Evolutionary conservation across 495 filamentous ascomycete genomes (phyloP).

Genomic region (Neurospora discreta): DNA sequence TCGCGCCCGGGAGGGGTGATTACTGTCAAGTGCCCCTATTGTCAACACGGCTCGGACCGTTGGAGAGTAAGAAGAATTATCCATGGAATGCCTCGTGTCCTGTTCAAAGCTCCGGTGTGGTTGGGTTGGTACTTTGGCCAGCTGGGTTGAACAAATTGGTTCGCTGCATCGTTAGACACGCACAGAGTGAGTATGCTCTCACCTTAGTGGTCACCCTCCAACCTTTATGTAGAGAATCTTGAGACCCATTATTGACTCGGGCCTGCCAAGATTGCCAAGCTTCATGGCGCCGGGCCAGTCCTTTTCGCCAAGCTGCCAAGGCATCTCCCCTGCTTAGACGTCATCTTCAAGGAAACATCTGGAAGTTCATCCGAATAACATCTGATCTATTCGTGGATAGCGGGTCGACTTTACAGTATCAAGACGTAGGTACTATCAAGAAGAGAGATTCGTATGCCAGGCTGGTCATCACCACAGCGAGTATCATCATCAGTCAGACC

Average conservation of each 20-base stretch:
- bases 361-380: not conserved
- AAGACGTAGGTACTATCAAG: not conserved
- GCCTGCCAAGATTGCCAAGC: constrained; percentile 13
- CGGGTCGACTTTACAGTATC: not conserved
- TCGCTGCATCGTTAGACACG: not conserved
- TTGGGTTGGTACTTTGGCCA: not conserved
- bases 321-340: constrained; percentile 1
- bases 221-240: not conserved
- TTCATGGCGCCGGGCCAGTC: constrained; percentile 5
- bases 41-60: not conserved
- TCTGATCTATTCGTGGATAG: not conserved
- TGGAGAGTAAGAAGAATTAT: not conserved
- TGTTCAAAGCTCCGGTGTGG: not conserved
- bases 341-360: not conserved
- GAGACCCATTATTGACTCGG: not conserved
- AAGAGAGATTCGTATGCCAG: not conserved
- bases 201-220: not conserved
- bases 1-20: not conserved
- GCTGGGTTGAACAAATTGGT: not conserved
- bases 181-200: not conserved
- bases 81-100: not conserved
- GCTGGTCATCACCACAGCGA: not conserved
- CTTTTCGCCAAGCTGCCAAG: constrained; percentile 25
- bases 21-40: not conserved
- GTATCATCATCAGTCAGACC: not conserved